These are phyloP conservation scores for Hyphopichia buzzinii DNA, from an alignment of 1,139 yeast species.

Conservation along the genomic window DNA sequence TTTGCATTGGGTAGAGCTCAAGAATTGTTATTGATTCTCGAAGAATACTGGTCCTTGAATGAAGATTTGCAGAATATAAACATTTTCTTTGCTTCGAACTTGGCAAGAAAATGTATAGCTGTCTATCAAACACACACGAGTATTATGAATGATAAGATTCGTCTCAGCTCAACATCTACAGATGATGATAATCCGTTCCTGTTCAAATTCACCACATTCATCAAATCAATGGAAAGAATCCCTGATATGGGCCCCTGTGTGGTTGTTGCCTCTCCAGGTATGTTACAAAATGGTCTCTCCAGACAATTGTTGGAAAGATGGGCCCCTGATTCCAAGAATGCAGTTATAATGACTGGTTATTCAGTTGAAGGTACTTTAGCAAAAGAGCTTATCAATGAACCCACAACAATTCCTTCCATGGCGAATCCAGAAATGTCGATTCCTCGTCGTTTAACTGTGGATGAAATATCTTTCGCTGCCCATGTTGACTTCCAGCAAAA, in stretches of 20 bases:
- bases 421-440: constrained; percentile 77
- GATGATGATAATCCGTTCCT: constrained; percentile 73
- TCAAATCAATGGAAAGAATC: constrained; percentile 76
- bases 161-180: constrained; percentile 62
- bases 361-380: constrained; percentile 99
- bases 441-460: constrained; percentile 86
- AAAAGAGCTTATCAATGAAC: constrained; percentile 81
- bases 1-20: constrained; percentile 98
- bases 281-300: constrained; percentile 94
- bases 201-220: constrained; percentile 79
- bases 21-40: constrained; percentile 81
- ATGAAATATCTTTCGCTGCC: constrained; percentile 97
- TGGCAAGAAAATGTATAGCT: constrained; percentile 95
- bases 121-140: constrained; percentile 85
- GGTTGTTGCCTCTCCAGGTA: constrained; percentile 95
- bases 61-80: constrained; percentile 80
- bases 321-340: constrained; percentile 95
- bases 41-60: constrained; percentile 89
- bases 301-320: constrained; percentile 88
- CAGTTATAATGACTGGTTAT: constrained; percentile 89
- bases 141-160: constrained; percentile 49
- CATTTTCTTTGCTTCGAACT: constrained; percentile 86
- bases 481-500: constrained; percentile 97
- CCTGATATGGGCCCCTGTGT: constrained; percentile 96
- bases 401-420: constrained; percentile 80